These are phyloP conservation scores for Setomelanomma holmii DNA, from an alignment of 2,329 filamentous ascomycete genomes.

Conservation along the genomic window DNA sequence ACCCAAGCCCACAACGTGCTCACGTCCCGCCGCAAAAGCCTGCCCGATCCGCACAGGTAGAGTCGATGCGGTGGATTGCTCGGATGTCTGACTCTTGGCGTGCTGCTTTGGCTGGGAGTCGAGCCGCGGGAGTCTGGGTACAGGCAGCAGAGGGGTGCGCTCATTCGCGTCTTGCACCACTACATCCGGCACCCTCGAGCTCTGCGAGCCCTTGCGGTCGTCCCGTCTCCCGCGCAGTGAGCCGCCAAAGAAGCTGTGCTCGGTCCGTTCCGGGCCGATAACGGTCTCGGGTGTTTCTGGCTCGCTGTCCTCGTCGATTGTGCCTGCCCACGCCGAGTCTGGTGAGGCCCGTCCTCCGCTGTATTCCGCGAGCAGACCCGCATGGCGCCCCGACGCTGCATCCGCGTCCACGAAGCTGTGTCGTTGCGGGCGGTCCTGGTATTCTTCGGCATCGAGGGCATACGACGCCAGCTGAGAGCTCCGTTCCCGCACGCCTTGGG, in stretches of 20 bases:
- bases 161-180: slow-evolving; percentile 40
- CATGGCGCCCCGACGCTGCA: slow-evolving; percentile 20
- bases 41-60: slow-evolving; percentile 27
- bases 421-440: slow-evolving; percentile 33
- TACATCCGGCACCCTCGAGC: slow-evolving; percentile 23
- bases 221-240: slow-evolving; percentile 5
- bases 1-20: slow-evolving; percentile 27
- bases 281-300: slow-evolving; percentile 58
- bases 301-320: slow-evolving; percentile 69
- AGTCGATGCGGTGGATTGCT: slow-evolving; percentile 30
- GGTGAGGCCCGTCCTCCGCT: slow-evolving; percentile 33
- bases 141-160: slow-evolving; percentile 49
- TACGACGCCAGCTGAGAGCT: slow-evolving; percentile 87
- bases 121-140: slow-evolving; percentile 35
- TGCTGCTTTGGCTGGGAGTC: slow-evolving; percentile 22
- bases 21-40: slow-evolving; percentile 22
- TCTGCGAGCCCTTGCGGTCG: slow-evolving; percentile 4
- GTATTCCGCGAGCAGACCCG: slow-evolving; percentile 22
- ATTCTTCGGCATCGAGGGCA: slow-evolving; percentile 61
- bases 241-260: slow-evolving; percentile 35
- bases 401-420: slow-evolving; percentile 38
- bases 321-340: slow-evolving; percentile 52
- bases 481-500: slow-evolving; percentile 79
- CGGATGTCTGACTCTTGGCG: slow-evolving; percentile 10
- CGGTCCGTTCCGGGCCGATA: slow-evolving; percentile 23